These are phyloP conservation scores for Mortierella alpina DNA, from an alignment of 192 early-diverging fungal genomes.

Conservation along the genomic window DNA sequence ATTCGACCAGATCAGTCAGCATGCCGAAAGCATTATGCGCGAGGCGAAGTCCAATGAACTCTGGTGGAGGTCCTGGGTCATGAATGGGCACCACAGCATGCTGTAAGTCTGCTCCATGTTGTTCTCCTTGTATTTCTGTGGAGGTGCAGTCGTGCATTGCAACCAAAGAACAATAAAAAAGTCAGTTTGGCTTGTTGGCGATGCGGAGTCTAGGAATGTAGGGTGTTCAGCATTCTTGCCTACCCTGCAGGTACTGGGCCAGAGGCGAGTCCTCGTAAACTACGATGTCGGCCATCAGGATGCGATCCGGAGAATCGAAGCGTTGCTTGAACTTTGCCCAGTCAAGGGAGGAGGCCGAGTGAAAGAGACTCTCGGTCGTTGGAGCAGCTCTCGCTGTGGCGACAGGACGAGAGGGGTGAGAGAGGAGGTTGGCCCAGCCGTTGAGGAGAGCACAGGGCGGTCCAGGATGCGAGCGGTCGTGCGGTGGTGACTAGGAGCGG, in stretches of 20 bases:
- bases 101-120: slow-evolving; percentile 36
- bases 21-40: slow-evolving; percentile 32
- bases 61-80: slow-evolving; percentile 30
- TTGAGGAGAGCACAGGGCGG: too few relatives aligned
- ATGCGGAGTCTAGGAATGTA: background rate
- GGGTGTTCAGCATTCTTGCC: background rate
- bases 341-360: background rate
- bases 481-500: too few relatives aligned
- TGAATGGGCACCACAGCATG: slow-evolving; percentile 37
- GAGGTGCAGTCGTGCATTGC: background rate
- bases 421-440: too few relatives aligned
- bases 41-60: slow-evolving; percentile 20
- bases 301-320: background rate
- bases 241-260: slow-evolving; percentile 70
- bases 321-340: slow-evolving; percentile 1
- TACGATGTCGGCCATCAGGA: slow-evolving; percentile 64
- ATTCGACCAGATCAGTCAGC: slow-evolving; percentile 34
- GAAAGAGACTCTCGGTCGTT: background rate
- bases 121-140: slow-evolving; percentile 51
- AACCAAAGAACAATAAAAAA: background rate
- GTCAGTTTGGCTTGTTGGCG: background rate
- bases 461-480: too few relatives aligned
- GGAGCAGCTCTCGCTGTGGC: too few relatives aligned
- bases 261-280: slow-evolving; percentile 74
- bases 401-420: background rate